Percentiles rank a stretch among this genome's conserved stretches.
Conservation (phyloP, 2,329 filamentous ascomycete genomes). For the Microcyclosporella mali region DNA sequence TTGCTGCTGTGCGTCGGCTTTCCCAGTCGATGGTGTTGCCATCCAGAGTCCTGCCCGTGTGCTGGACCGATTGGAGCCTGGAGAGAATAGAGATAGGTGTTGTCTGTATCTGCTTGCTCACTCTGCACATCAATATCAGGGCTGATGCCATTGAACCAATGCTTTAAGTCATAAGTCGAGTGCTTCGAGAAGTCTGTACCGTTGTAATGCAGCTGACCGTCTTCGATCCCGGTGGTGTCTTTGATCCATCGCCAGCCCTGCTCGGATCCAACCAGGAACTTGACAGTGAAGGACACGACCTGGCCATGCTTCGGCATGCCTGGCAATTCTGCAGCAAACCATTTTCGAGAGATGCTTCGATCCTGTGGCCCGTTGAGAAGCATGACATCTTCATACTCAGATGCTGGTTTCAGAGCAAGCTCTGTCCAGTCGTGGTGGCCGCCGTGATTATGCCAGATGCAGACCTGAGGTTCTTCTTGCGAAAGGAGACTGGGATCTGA, state of each 20-base stretch:
- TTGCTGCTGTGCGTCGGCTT: slow-evolving; percentile 58
- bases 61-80: slow-evolving; percentile 51
- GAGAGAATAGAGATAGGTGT: slow-evolving; percentile 66
- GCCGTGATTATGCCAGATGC: slow-evolving; percentile 65
- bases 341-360: slow-evolving; percentile 35
- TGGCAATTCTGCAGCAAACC: slow-evolving; percentile 50
- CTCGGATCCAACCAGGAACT: slow-evolving; percentile 52
- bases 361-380: slow-evolving; percentile 19
- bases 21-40: slow-evolving; percentile 55
- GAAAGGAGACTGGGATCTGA: slow-evolving; percentile 28
- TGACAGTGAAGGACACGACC: slow-evolving; percentile 61
- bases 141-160: slow-evolving; percentile 55
- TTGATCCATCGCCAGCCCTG: slow-evolving; percentile 65
- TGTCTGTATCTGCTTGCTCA: slow-evolving; percentile 59
- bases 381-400: slow-evolving; percentile 24
- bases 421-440: slow-evolving; percentile 54
- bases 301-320: slow-evolving; percentile 40
- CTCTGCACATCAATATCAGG: slow-evolving; percentile 49
- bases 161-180: slow-evolving; percentile 40
- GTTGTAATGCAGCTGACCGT: slow-evolving; percentile 58
- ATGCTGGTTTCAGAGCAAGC: slow-evolving; percentile 46
- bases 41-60: slow-evolving; percentile 52
- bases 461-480: slow-evolving; percentile 62
- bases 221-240: slow-evolving; percentile 56
- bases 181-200: slow-evolving; percentile 24